Percentiles rank a stretch among this genome's conserved stretches.
Evolutionary conservation across 176 grass and related monocot species (phyloP).

Genomic region (Zoysia pacifica): DNA sequence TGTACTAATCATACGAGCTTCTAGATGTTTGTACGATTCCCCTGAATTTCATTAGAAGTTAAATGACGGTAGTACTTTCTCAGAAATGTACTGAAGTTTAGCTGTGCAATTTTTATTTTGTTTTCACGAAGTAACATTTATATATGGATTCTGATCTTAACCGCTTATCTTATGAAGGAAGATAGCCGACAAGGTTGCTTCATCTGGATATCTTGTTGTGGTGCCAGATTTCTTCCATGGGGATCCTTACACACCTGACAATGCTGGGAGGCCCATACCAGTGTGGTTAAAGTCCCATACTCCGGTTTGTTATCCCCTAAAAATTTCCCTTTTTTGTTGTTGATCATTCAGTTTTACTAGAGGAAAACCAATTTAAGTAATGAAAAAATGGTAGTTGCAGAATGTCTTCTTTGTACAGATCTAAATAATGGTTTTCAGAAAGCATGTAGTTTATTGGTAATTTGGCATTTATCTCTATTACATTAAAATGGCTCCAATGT

Average conservation of each 20-base stretch:
- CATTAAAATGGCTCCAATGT: background rate
- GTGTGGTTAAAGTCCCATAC: constrained; percentile 60
- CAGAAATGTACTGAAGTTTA: background rate
- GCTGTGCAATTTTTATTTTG: background rate
- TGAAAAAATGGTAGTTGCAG: background rate
- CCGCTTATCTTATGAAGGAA: constrained; percentile 50
- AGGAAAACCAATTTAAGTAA: too few species aligned
- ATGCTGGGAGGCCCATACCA: constrained; percentile 42
- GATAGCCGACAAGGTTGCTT: constrained; percentile 74
- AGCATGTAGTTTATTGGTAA: background rate
- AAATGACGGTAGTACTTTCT: background rate
- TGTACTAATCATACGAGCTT: too few species aligned
- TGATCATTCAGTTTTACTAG: background rate
- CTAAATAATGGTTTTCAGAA: background rate
- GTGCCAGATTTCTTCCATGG: constrained; percentile 81
- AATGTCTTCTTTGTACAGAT: background rate
- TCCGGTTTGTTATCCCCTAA: constrained; percentile 41
- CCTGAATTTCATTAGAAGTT: background rate
- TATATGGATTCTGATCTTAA: constrained; percentile 4
- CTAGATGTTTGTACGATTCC: background rate
- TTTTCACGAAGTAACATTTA: background rate
- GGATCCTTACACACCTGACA: constrained; percentile 54
- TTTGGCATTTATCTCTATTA: background rate
- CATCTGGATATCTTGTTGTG: constrained; percentile 60
- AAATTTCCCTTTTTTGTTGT: background rate